These are phyloP conservation scores for Trichoderma sp. DNA, from an alignment of 2,329 filamentous ascomycete genomes.

Conservation along the genomic window DNA sequence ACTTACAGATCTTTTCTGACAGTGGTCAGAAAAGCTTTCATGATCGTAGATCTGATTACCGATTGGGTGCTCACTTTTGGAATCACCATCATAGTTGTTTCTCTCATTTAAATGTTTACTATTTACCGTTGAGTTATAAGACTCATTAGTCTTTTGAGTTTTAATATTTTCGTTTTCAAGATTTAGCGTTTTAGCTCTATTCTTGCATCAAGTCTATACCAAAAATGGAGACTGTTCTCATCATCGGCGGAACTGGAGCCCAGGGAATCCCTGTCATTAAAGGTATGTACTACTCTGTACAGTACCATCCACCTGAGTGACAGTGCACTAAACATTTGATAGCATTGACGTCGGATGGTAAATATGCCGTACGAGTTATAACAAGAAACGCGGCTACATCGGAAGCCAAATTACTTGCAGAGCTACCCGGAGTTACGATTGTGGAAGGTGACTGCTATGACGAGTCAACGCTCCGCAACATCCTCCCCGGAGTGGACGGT, in stretches of 20 bases:
- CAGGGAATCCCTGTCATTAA: background rate
- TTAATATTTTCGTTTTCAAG: fast-evolving
- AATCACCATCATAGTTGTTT: too few species aligned
- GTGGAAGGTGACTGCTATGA: background rate
- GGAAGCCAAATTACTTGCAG: background rate
- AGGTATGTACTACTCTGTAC: background rate
- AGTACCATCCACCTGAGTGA: too few species aligned
- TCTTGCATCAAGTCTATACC: too few species aligned
- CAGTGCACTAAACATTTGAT: background rate
- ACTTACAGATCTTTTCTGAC: too few species aligned
- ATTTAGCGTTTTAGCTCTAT: too few species aligned
- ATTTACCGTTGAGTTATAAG: too few species aligned
- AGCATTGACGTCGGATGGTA: background rate
- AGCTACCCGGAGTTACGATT: background rate
- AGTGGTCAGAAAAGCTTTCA: too few species aligned
- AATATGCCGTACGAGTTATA: background rate
- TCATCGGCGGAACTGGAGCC: background rate
- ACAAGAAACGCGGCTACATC: background rate
- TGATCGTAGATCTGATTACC: too few species aligned
- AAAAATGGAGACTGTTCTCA: background rate
- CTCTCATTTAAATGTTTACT: too few species aligned
- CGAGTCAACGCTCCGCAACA: background rate
- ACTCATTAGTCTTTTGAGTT: too few species aligned
- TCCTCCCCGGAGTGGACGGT: background rate
- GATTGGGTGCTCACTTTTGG: too few species aligned